Evolutionary conservation across 1,284 basidiomycete species (phyloP).

Genomic region (Trametes pubescens): DNA sequence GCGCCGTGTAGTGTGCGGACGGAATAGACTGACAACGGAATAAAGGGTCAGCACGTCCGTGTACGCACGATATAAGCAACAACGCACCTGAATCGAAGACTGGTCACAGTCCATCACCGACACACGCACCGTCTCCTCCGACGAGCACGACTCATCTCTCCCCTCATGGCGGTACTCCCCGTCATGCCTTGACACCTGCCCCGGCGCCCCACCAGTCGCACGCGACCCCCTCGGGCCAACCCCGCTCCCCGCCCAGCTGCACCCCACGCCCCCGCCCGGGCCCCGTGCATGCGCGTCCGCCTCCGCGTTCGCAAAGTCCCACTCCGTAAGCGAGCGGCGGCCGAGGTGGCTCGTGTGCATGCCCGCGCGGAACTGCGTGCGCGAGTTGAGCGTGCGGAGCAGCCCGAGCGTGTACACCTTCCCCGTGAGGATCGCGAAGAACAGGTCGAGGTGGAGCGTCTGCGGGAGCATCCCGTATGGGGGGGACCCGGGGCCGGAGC

Average conservation of each 20-base stretch:
- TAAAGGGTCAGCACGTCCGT: neutral
- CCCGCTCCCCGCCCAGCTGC: neutral
- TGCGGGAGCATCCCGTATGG: neutral
- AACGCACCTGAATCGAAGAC: slow-evolving; percentile 4
- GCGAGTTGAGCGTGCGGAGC: slow-evolving; percentile 55
- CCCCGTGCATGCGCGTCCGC: neutral
- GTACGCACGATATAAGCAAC: neutral
- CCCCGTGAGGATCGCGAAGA: slow-evolving; percentile 58
- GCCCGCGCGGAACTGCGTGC: slow-evolving; percentile 49
- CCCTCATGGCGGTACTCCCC: neutral
- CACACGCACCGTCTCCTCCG: slow-evolving; percentile 13
- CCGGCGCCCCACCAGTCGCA: slow-evolving; percentile 7
- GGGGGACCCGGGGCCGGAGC: too few relatives aligned
- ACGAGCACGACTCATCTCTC: neutral
- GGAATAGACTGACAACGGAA: neutral
- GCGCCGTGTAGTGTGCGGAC: slow-evolving; percentile 3
- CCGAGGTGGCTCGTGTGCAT: slow-evolving; percentile 50
- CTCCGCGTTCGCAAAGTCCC: slow-evolving; percentile 34
- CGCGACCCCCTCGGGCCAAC: neutral
- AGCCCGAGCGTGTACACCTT: slow-evolving; percentile 60
- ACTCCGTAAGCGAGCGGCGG: slow-evolving; percentile 48
- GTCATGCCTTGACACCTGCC: neutral
- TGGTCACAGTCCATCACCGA: neutral
- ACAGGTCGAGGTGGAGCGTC: slow-evolving; percentile 49
- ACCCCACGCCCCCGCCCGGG: too few relatives aligned